Evolutionary conservation across 345 rosid species (phyloP).

Genomic region (Populus davidiana): DNA sequence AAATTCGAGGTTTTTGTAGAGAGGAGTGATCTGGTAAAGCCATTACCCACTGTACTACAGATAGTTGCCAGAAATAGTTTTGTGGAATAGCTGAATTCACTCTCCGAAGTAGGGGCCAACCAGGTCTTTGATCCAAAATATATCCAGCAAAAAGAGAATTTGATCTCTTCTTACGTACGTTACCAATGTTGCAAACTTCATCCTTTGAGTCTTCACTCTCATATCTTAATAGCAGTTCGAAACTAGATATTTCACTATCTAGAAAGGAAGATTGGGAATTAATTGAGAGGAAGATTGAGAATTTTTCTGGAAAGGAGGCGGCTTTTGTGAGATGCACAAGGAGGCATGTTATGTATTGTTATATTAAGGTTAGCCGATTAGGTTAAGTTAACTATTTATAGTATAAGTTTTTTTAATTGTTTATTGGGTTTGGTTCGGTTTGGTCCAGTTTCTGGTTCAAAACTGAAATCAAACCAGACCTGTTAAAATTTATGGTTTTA

Average conservation of each 20-base stretch:
- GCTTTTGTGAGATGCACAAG: no score
- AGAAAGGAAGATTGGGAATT: no score
- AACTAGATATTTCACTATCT: constrained; percentile 35
- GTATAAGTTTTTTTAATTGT: no score
- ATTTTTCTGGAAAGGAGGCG: no score
- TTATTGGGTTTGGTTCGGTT: no score
- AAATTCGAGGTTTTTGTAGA: constrained; percentile 20
- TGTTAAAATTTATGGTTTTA: no score
- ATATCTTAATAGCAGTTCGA: constrained; percentile 22
- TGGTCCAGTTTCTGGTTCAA: no score
- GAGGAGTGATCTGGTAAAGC: constrained; percentile 64
- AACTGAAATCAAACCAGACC: no score
- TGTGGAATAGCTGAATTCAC: constrained; percentile 37
- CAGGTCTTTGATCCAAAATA: constrained; percentile 53
- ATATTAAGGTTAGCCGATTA: no score
- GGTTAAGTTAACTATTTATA: no score
- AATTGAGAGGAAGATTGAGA: no score
- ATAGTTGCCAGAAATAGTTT: constrained; percentile 38
- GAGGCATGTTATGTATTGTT: no score
- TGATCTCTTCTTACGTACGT: constrained; percentile 33
- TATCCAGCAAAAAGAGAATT: constrained; percentile 42
- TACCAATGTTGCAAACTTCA: constrained; percentile 13
- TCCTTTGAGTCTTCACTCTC: constrained; percentile 22
- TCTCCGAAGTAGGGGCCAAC: constrained; percentile 78
- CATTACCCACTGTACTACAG: constrained; percentile 89